A percentile compares a stretch with the other conserved stretches of the same genome.
Conservation (phyloP, 2,329 filamentous ascomycete species). For the Lasiodiplodia hormozganensis region DNA sequence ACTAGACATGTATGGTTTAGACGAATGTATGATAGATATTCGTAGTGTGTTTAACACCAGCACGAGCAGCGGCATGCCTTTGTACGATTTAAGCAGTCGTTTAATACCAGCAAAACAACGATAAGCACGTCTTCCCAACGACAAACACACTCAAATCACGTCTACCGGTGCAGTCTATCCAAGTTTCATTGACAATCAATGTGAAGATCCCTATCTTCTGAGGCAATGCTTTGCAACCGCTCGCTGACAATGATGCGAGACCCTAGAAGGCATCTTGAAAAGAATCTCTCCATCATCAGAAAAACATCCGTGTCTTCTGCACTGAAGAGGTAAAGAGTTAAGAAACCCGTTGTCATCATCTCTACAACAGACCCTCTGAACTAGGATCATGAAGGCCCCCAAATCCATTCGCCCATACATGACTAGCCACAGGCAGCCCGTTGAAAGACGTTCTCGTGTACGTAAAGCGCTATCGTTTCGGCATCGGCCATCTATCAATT, state of each 20-base stretch:
- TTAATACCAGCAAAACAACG: background rate
- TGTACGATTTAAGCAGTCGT: background rate
- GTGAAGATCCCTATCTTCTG: slow-evolving; percentile 19
- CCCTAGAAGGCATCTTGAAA: slow-evolving; percentile 12
- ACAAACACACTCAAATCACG: background rate
- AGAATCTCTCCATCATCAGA: slow-evolving; percentile 11
- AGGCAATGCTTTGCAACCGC: slow-evolving; percentile 20
- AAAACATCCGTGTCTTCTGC: slow-evolving; percentile 9
- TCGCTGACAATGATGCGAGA: slow-evolving; percentile 22
- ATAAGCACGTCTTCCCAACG: background rate
- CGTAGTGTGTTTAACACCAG: no score
- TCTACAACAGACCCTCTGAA: slow-evolving; percentile 6
- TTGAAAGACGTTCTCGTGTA: slow-evolving; percentile 21
- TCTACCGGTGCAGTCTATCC: slow-evolving; percentile 16
- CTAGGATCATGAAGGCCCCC: slow-evolving; percentile 17
- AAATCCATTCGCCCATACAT: slow-evolving; percentile 16
- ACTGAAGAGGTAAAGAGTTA: slow-evolving; percentile 7
- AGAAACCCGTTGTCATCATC: slow-evolving; percentile 11
- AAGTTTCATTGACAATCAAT: slow-evolving; percentile 21
- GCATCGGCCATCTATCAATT: slow-evolving; percentile 38
- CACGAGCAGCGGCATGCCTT: no score
- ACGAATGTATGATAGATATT: background rate
- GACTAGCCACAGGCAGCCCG: slow-evolving; percentile 2
- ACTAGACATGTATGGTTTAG: background rate
- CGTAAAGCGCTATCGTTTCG: slow-evolving; percentile 19